Percentiles rank a stretch among this genome's conserved stretches.
Conservation (phyloP, 2,329 filamentous ascomycete genomes). For the Elsinoe australis region DNA sequence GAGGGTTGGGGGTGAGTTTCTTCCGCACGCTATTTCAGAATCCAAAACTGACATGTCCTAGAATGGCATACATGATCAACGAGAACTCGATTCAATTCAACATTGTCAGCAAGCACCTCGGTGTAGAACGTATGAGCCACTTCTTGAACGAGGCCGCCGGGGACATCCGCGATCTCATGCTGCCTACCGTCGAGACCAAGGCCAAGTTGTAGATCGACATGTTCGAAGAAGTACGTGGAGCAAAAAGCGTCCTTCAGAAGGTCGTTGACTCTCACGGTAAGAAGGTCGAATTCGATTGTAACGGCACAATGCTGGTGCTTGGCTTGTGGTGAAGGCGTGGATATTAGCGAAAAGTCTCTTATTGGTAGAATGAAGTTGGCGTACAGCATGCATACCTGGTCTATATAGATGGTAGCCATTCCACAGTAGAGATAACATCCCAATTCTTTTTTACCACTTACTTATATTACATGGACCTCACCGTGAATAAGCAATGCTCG, state of each 20-base stretch:
- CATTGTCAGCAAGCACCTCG: slow-evolving; percentile 86
- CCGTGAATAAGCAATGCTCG: no score
- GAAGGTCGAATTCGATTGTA: neutral
- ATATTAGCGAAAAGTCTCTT: neutral
- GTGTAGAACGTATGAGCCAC: slow-evolving; percentile 87
- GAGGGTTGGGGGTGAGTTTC: slow-evolving; percentile 66
- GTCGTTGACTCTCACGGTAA: neutral
- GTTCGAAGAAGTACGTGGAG: neutral
- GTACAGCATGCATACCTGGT: neutral
- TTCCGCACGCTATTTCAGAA: no score
- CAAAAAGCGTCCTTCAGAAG: slow-evolving; percentile 7
- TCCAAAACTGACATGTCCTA: slow-evolving; percentile 24
- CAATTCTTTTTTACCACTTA: no score
- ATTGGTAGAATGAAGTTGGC: neutral
- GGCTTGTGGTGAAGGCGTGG: neutral
- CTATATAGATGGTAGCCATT: no score
- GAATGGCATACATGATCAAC: slow-evolving; percentile 98
- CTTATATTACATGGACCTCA: no score
- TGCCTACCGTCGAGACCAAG: slow-evolving; percentile 73
- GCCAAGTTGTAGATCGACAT: slow-evolving; percentile 63
- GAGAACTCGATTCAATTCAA: slow-evolving; percentile 99
- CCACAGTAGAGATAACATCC: no score
- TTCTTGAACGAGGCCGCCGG: slow-evolving; percentile 89
- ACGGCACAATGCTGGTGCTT: slow-evolving; percentile 9
- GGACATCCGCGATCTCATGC: slow-evolving; percentile 79